phyloP scores from a whole-genome alignment of 2,329 filamentous ascomycete genomes.

The Colletotrichum orbiculare region DNA sequence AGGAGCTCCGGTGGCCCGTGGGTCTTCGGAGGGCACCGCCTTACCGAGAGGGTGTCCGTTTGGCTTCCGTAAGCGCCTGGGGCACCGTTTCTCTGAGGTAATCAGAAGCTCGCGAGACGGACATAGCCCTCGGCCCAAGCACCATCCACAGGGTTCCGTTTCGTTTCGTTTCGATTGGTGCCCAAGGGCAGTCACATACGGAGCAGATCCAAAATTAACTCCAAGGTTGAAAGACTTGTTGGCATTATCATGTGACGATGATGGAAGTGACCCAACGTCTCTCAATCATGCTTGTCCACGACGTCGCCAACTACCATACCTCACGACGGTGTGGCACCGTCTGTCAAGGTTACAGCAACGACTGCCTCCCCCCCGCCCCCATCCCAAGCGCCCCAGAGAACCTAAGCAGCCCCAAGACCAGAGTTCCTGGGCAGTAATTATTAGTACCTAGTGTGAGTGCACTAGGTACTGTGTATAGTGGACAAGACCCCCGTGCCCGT shows the following conservation, averaged over 20 bases:
- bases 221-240: background rate
- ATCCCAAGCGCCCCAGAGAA: constrained; percentile 23
- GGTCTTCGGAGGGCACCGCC: constrained; percentile 27
- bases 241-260: constrained; percentile 16
- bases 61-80: too few relatives aligned
- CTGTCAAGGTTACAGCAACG: constrained; percentile 1
- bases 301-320: background rate
- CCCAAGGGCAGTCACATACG: too few relatives aligned
- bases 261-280: background rate
- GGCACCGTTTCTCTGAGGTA: constrained; percentile 6
- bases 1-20: background rate
- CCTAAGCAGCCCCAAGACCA: too few relatives aligned
- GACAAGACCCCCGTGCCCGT: constrained; percentile 18
- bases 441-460: background rate
- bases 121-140: background rate
- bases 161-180: too few relatives aligned
- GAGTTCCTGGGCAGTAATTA: too few relatives aligned
- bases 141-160: constrained; percentile 4
- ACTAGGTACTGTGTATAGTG: background rate
- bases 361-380: constrained; percentile 13
- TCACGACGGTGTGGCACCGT: constrained; percentile 4
- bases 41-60: background rate
- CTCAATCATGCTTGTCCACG: too few relatives aligned
- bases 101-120: background rate
- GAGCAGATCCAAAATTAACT: too few relatives aligned